Evolutionary conservation across 768 basidiomycete species (phyloP), one percentile per base, ranked within the genome.

Genomic region (Hericium coralloides): DNA sequence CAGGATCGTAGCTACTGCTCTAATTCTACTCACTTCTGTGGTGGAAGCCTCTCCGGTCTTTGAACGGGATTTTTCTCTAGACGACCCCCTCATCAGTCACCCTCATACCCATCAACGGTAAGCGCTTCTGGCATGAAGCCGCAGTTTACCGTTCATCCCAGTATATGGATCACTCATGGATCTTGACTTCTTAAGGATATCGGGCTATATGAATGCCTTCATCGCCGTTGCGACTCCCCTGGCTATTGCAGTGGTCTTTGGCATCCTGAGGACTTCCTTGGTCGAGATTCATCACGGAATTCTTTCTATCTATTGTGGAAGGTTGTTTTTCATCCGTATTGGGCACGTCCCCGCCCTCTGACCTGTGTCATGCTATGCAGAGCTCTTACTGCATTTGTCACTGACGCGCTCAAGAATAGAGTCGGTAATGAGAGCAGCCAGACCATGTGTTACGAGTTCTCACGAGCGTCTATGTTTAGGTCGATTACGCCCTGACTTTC

Each of bases 401-500:
- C 82, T 1, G 75, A 75, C 47, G 69, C 75, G 36, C 62, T 82
- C 56, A 85, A 84, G 59, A 80, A 84, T 60, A 71, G 76, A 66
- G 74, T 86, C 41, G 85, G 85, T 82, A 61, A 69, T 61, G 22
- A 8, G 9, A 12, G 20, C 15, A 6, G n/a, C 18, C 23, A 12
- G 49, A 25, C 49, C 14, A 20, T 26, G 26, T 31, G 8, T 15
- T 8, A 7, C 49, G 9, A 12, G 12, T 26, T 20, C 23, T 45
- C 20, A 45, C 43, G 9, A 45, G n/a, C 17, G 9, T 15, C 43
- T 17, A 18, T n/a, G 43, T 45, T 22, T 36, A 72, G 74, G 74
- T 48, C 66, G 85, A 22, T 67, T 87, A 17, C 75, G 85, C 12
- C 85, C 85, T 0, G 85, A 87, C 65, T 87, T 87, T 62, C 74